These are phyloP conservation scores for Chenopodium suecicum DNA, from an alignment of 148 eudicot genomes.

Conservation along the genomic window DNA sequence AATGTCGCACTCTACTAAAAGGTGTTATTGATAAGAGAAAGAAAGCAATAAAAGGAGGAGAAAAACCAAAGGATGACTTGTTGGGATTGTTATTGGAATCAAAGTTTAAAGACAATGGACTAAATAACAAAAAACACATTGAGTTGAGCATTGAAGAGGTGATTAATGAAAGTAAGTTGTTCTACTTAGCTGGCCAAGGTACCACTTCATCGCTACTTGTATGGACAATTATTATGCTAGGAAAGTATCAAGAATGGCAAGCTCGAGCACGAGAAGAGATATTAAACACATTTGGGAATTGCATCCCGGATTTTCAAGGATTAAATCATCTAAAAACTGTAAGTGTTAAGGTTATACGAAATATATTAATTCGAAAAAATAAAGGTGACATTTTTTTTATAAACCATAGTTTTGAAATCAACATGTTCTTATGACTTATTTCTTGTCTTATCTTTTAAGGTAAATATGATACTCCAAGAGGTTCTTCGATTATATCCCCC, in stretches of 20 bases:
- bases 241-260: slow-evolving; percentile 40
- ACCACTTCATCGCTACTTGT: slow-evolving; percentile 37
- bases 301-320: slow-evolving; percentile 33
- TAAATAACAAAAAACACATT: background rate
- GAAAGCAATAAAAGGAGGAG: slow-evolving; percentile 25
- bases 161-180: slow-evolving; percentile 39
- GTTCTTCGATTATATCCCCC: slow-evolving; percentile 25
- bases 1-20: slow-evolving; percentile 12
- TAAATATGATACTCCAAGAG: slow-evolving; percentile 28
- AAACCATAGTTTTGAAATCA: no score
- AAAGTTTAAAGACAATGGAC: background rate
- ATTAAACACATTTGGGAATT: slow-evolving; percentile 24
- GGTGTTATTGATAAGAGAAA: slow-evolving; percentile 29
- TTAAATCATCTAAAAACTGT: slow-evolving; percentile 28
- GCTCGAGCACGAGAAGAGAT: slow-evolving; percentile 38
- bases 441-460: background rate
- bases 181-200: slow-evolving; percentile 43
- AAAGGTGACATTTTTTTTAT: no score
- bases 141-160: slow-evolving; percentile 30
- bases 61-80: slow-evolving; percentile 26
- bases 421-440: no score
- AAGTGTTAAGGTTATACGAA: background rate
- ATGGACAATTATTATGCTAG: slow-evolving; percentile 38
- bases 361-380: no score
- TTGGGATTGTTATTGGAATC: slow-evolving; percentile 28